Percentiles rank a stretch among this genome's conserved stretches.
Conservation (phyloP, 306 rosid species). For the Lathyrus tuberosus region DNA sequence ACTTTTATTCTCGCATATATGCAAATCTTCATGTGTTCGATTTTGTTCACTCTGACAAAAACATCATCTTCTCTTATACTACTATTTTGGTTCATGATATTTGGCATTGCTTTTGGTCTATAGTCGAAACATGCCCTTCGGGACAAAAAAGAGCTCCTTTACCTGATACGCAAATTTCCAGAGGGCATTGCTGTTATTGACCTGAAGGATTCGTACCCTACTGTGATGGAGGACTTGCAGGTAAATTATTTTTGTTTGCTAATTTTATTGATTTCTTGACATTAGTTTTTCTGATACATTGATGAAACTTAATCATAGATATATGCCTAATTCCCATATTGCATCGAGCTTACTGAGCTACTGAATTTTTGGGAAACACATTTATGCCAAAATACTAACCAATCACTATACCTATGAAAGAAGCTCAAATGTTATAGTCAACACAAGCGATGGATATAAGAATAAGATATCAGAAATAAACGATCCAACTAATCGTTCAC, state of each 20-base stretch:
- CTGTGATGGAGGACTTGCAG: conserved; percentile 85
- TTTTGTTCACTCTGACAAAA: conserved; percentile 7
- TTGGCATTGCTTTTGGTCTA: conserved; percentile 45
- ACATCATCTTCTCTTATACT: not conserved
- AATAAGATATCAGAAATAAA: not conserved
- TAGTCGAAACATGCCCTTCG: conserved; percentile 84
- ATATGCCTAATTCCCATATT: not conserved
- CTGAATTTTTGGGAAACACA: not conserved
- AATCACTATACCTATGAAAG: not conserved
- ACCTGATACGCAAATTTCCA: conserved; percentile 71
- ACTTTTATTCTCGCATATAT: conserved; percentile 4
- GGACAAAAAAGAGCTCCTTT: conserved; percentile 75
- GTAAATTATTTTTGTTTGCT: conserved; percentile 38
- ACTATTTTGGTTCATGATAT: conserved; percentile 38
- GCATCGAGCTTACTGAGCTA: not conserved
- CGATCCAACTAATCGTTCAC: not conserved
- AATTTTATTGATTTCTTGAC: conserved; percentile 8
- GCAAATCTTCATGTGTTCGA: conserved; percentile 11
- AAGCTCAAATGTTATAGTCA: conserved; percentile 4
- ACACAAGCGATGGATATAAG: not conserved
- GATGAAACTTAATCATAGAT: conserved; percentile 4
- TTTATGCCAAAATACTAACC: not conserved
- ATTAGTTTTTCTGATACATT: conserved; percentile 10
- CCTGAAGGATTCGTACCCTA: conserved; percentile 49
- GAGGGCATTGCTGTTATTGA: conserved; percentile 91